Evolutionary conservation across 306 rosid species (phyloP), one percentile per base, ranked within the genome.

Genomic region (Cicer chorassanicum): DNA sequence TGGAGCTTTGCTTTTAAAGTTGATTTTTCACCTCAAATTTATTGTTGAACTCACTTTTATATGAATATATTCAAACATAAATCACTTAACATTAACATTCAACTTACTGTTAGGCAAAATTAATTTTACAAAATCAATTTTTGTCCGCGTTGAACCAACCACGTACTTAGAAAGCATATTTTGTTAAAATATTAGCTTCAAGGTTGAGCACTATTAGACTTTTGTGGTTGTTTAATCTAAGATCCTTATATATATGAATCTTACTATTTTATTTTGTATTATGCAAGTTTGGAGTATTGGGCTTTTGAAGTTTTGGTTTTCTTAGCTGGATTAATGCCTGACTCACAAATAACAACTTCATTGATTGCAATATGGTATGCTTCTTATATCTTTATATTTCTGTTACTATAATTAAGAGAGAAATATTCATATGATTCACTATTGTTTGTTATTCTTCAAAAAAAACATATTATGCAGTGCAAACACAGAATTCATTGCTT

Each of bases 261-360:
- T 72, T 42, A 72, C 68, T n/a, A 29, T 51, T n/a, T 70, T 13
- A 12, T 5, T 68, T 57, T 65, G 14, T 63, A 6, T 78, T 9
- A 57, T 86, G 81, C 75, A 63, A 93, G 98, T 82, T 88, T 91
- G 92, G 98, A 90, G 87, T 86, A 86, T 51, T 91, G 97, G 96
- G 98, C 94, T 39, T 91, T 93, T 14, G 98, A 93, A 81, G 77
- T 88, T 83, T 70, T 93, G 78, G 96, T 91, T 71, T 75, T 93
- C 74, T 83, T 93, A 74, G 91, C 93, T 39, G 98, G 97, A 82
- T 49, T 91, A 62, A 46, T 89, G 82, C 91, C 93, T 45, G 81
- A 91, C 78, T 61, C 98, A 4, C 75, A 84, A 69, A 80, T 65
- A 76, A 86, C 87, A 40, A 91, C 96, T 68, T 88, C 98, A 3